phyloP scores from a whole-genome alignment of 257 asterid species.

The Solanum chaucha region DNA sequence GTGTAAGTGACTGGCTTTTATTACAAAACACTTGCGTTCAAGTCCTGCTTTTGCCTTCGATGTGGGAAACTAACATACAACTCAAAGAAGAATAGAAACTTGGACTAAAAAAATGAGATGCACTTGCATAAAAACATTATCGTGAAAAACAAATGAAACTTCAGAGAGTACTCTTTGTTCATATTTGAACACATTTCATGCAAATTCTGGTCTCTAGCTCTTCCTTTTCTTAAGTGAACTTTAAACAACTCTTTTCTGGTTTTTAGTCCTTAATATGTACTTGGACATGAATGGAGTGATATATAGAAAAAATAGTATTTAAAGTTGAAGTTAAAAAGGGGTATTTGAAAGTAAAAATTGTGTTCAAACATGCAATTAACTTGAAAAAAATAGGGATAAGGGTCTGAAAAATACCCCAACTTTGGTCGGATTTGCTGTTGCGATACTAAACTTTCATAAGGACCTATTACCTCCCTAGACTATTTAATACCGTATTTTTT shows the following conservation, averaged over 20 bases:
- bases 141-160: not conserved
- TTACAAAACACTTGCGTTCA: not conserved
- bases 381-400: too few species aligned
- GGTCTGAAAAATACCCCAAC: too few species aligned
- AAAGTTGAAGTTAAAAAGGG: not conserved
- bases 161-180: not conserved
- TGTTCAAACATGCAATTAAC: not conserved
- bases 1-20: not conserved
- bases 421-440: too few species aligned
- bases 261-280: not conserved
- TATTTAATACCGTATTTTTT: too few species aligned
- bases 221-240: not conserved
- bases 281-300: not conserved
- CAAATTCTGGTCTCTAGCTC: not conserved
- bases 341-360: not conserved
- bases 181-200: not conserved
- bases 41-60: not conserved
- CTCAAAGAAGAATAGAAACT: not conserved
- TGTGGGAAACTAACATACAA: not conserved
- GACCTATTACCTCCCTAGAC: too few species aligned
- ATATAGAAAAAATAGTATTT: not conserved
- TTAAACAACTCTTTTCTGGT: not conserved
- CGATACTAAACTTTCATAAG: too few species aligned
- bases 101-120: not conserved
- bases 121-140: conserved; percentile 10